Evolutionary conservation across 1,284 basidiomycete species (phyloP), one percentile per base, ranked within the genome.

Genomic region (Fomes fomentarius): DNA sequence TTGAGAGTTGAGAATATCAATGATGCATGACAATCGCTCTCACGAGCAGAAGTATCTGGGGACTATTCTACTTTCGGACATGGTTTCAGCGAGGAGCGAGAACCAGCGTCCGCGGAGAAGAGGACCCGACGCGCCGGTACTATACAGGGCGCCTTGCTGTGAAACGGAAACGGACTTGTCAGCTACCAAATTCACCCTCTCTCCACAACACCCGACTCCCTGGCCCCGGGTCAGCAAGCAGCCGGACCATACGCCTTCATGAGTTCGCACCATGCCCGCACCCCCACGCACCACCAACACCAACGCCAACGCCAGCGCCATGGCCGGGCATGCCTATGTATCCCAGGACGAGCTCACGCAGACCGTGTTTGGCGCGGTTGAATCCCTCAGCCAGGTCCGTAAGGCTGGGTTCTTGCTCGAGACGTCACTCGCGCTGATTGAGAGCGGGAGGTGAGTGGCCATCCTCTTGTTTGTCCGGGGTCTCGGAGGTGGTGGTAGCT

Each of bases 381-480:
- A 80, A 57, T 74, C 76, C 15, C 68, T 87, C 31, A 74, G 77
- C 2, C 68, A 71, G 39, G 61, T 69, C 7, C 69, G 76, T 53
- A 86, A 87, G 65, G 84, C 84, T 12, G 75, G 75, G 49, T 76
- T 86, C 60, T 70, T 87, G 19, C 73, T 87, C n/a, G 79, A 85
- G 54, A 83, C 81, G 11, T 72, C 81, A 1, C 69, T 86, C 45
- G 67, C 77, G 12, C 70, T 85, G 46, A 83, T 86, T 56, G 77
- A 83, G 44, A 73, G 76, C 34, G 75, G 74, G 53, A 63, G 68
- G 75, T 76, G 54, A 52, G 74, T 68, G n/a, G 5, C 14, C 10
- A 22, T 19, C 10, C 11, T 5, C 10, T 24, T 22, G 10, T 4
- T 24, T 9, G 11, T 24, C 38, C 24, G 21, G 21, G 19, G 21